phyloP scores from a whole-genome alignment of 495 filamentous ascomycete genomes.

The Cryomyces minteri region DNA sequence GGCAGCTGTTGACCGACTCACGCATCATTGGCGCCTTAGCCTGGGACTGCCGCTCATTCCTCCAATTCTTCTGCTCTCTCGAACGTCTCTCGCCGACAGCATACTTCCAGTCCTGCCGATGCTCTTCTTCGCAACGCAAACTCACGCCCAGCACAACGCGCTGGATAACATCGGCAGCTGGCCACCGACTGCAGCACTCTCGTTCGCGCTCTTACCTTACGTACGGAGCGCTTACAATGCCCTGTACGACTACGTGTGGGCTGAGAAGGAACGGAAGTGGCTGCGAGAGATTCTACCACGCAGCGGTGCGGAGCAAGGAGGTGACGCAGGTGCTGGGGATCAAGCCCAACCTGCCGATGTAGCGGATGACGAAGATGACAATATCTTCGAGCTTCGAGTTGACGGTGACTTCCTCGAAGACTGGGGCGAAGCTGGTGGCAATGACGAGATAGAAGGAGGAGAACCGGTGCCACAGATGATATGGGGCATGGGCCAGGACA shows the following conservation, averaged over 20 bases:
- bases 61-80: constrained; percentile 35
- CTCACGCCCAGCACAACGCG: constrained; percentile 17
- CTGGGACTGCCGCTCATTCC: constrained; percentile 46
- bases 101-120: constrained; percentile 44
- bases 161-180: constrained; percentile 34
- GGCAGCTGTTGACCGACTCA: neutral
- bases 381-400: constrained; percentile 15
- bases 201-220: constrained; percentile 47
- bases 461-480: constrained; percentile 1
- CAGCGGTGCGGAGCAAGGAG: constrained; percentile 25
- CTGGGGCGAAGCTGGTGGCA: constrained; percentile 10
- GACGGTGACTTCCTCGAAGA: constrained; percentile 17
- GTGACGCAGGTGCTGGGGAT: constrained; percentile 10
- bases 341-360: constrained; percentile 27
- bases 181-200: constrained; percentile 60
- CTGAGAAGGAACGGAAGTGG: constrained; percentile 43
- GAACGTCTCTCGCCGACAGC: constrained; percentile 38
- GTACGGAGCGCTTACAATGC: constrained; percentile 46
- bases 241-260: constrained; percentile 47
- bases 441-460: constrained; percentile 10
- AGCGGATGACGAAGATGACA: constrained; percentile 22
- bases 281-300: constrained; percentile 45
- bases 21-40: constrained; percentile 17
- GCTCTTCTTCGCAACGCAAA: constrained; percentile 35
- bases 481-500: constrained; percentile 1